Conservation (phyloP, 176 grass and related monocot genomes). For the Zoysia pacifica region DNA sequence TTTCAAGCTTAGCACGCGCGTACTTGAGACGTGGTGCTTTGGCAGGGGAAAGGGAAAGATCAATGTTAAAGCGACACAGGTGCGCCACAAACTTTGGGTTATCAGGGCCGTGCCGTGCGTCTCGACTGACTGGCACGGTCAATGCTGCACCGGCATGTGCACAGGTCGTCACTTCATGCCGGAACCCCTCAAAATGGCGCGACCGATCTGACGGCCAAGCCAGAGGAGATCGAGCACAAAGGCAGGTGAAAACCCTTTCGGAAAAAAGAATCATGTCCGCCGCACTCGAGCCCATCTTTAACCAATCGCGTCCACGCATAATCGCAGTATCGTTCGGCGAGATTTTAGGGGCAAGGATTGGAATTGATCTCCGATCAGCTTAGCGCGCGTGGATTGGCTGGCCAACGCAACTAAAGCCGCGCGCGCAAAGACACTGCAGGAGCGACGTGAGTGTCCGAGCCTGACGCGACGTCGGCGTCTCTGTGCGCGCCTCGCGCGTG, state of each 20-base stretch:
- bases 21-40: slow-evolving; percentile 13
- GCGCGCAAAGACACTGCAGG: not conserved
- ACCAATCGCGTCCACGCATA: not conserved
- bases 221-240: not conserved
- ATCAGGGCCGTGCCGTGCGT: not conserved
- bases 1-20: slow-evolving; percentile 38
- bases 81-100: slow-evolving; percentile 11
- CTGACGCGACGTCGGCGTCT: slow-evolving; percentile 25
- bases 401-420: not conserved
- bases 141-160: slow-evolving; percentile 2
- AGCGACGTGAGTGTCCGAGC: not conserved
- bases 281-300: not conserved
- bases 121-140: slow-evolving; percentile 35
- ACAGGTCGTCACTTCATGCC: not conserved
- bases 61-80: slow-evolving; percentile 15
- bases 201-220: not conserved
- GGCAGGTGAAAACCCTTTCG: not conserved
- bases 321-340: not conserved
- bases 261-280: not conserved
- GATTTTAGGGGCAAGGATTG: not conserved
- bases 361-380: not conserved
- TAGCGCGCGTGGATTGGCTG: not conserved
- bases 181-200: not conserved
- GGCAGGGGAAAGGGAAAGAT: slow-evolving; percentile 19
- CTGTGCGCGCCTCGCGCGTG: not conserved